phyloP scores from a whole-genome alignment of 2,329 filamentous ascomycete genomes.

The Alternaria sp. region DNA sequence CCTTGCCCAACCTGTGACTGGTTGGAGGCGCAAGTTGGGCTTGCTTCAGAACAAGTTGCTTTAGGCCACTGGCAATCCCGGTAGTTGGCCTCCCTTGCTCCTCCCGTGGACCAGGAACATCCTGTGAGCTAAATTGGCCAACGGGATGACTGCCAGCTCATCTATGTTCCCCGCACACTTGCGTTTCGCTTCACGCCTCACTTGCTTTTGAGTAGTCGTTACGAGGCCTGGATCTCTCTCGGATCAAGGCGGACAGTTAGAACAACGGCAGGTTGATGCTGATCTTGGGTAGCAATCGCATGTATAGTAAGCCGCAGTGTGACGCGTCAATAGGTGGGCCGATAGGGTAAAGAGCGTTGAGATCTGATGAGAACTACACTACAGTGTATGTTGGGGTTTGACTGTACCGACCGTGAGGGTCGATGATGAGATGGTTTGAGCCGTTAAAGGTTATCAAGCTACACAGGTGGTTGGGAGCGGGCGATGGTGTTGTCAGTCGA shows the following conservation, averaged over 20 bases:
- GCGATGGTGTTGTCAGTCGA: background rate
- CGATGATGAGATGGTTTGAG: background rate
- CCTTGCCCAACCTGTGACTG: slow-evolving; percentile 1
- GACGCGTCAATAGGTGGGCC: slow-evolving; percentile 11
- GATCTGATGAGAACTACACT: background rate
- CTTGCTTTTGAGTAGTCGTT: slow-evolving; percentile 5
- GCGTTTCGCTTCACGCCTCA: slow-evolving; percentile 6
- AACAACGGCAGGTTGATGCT: slow-evolving; percentile 1
- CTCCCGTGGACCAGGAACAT: slow-evolving; percentile 7
- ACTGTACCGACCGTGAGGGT: background rate
- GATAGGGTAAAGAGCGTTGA: slow-evolving; percentile 4
- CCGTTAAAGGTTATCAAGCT: background rate
- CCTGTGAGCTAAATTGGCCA: background rate
- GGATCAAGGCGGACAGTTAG: slow-evolving; percentile 3
- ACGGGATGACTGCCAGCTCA: slow-evolving; percentile 4
- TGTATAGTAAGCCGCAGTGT: background rate
- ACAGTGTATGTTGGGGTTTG: slow-evolving; percentile 1
- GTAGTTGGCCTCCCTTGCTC: background rate
- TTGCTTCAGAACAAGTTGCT: slow-evolving; percentile 1
- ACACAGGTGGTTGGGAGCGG: background rate
- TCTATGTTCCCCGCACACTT: slow-evolving; percentile 13
- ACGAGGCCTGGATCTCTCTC: background rate
- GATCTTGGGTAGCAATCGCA: slow-evolving; percentile 4
- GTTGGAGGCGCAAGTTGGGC: background rate
- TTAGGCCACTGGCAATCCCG: background rate